Evolutionary conservation across 139 green algal genomes (phyloP).

Genomic region (Trebouxia sp.): DNA sequence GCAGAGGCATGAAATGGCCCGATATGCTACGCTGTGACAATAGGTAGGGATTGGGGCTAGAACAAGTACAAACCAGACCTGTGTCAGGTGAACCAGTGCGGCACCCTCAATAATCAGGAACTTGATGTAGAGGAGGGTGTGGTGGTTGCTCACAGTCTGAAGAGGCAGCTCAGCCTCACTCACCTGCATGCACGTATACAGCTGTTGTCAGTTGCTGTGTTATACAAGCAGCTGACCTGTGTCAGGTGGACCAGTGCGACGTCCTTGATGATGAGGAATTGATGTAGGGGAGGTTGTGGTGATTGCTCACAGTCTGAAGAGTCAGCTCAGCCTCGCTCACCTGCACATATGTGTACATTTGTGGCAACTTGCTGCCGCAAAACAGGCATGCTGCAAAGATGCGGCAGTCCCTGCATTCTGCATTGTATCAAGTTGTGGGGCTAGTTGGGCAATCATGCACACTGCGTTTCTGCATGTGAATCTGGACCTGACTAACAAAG

Average conservation of each 20-base stretch:
- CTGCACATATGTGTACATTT: neutral
- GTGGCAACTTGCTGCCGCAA: neutral
- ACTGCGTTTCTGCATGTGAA: too few relatives aligned
- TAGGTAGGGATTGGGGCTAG: too few relatives aligned
- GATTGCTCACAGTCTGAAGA: constrained; percentile 1
- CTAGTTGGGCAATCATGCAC: too few relatives aligned
- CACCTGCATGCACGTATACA: neutral
- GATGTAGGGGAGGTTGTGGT: constrained; percentile 7
- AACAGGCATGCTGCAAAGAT: too few relatives aligned
- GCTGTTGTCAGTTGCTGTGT: neutral
- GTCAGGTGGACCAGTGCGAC: constrained; percentile 14
- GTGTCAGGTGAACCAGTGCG: constrained; percentile 11
- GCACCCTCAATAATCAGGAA: constrained; percentile 12
- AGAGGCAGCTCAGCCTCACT: neutral
- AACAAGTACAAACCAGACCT: too few relatives aligned
- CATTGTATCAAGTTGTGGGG: too few relatives aligned
- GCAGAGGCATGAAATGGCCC: too few relatives aligned
- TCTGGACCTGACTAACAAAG: too few relatives aligned
- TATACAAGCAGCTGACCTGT: neutral
- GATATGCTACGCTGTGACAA: too few relatives aligned
- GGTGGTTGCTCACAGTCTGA: constrained; percentile 5
- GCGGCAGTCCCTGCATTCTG: too few relatives aligned
- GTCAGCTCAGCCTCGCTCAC: neutral
- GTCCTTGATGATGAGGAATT: constrained; percentile 4
- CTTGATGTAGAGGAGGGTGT: constrained; percentile 9